Conservation (phyloP, 148 eudicot genomes). For the Silene conica region DNA sequence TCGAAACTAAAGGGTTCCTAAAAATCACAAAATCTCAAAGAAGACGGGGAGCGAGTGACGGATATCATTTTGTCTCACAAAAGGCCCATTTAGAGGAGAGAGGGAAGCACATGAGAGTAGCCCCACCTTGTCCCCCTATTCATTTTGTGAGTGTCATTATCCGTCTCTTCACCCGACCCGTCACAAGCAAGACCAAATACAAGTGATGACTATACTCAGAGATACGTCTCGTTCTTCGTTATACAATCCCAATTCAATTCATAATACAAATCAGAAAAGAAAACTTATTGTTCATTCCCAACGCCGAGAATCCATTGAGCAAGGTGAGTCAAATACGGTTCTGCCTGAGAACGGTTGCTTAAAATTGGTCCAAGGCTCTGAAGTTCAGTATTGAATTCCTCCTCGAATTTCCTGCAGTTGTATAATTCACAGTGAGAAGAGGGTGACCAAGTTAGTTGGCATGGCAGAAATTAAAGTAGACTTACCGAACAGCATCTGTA, state of each 20-base stretch:
- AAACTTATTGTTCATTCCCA: constrained; percentile 39
- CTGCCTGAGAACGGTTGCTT: constrained; percentile 77
- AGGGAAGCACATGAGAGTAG: too few relatives aligned
- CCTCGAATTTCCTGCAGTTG: constrained; percentile 81
- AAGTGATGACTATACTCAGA: neutral
- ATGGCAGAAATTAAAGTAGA: neutral
- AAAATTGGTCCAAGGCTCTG: constrained; percentile 76
- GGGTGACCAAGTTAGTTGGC: constrained; percentile 3
- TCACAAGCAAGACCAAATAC: too few relatives aligned
- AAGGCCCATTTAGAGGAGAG: too few relatives aligned
- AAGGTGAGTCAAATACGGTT: constrained; percentile 84
- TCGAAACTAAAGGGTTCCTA: too few relatives aligned
- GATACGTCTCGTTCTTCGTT: neutral
- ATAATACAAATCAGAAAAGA: neutral
- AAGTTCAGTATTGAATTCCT: constrained; percentile 78
- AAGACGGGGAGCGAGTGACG: too few relatives aligned
- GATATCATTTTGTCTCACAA: too few relatives aligned
- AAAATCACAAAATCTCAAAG: too few relatives aligned
- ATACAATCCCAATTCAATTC: neutral
- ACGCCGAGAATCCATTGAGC: constrained; percentile 90
- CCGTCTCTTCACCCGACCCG: too few relatives aligned
- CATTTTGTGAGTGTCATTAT: too few relatives aligned
- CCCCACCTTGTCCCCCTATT: too few relatives aligned
- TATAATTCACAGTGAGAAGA: neutral
- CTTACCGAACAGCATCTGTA: constrained; percentile 65